Base-by-base conservation (phyloP, 257 asterid species). In the Anisodus acutangulus region DNA sequence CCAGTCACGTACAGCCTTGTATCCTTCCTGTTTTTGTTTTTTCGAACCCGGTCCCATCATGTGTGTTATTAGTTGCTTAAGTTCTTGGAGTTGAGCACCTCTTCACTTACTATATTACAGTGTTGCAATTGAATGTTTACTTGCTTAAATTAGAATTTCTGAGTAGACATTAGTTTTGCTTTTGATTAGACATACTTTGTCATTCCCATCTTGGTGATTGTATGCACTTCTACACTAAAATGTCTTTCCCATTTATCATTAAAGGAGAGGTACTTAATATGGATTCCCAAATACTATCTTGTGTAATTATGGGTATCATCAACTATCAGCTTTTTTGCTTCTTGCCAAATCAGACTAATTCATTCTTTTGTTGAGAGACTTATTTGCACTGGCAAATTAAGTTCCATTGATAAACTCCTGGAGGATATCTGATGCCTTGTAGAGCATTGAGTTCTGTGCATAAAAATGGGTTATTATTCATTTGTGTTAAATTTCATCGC, bases 391-490 rank as follows among this genome's bases (percentile, higher is more conserved):
- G 22, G 49, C 49, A 67, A 37, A 67, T 67, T 67, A 67, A 35
- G 11, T 35, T 67, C 74, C 47, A 67, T 11, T 17, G 63, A 15
- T 58, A 15, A 10, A 45, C 9, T 66, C 47, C 47, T 11, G 10
- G 74, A 67, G 74, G 74, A 67, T 67, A 35, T 67, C 49, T 67
- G 74, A 67, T 31, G 17, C n/a, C 16, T 66, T 66, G 39, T 31
- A 31, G 45, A 64, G 39, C 72, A 66, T 31, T 66, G 71, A 64
- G 71, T 57, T 57, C 19, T 15, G 8, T 19, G 1, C 2, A 15
- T 57, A 15, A 57, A 57, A 57, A 57, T 57, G 62, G 12, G 19
- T n/a, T 60, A 3, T 60, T 8, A 60, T 60, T 60, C 67, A 7
- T 60, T n/a, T 60, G 67, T 6, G 67, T n/a, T 2, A 60, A 60